Conservation (phyloP, 352 stramenopile genomes). For the Phytopythium sindhum region DNA sequence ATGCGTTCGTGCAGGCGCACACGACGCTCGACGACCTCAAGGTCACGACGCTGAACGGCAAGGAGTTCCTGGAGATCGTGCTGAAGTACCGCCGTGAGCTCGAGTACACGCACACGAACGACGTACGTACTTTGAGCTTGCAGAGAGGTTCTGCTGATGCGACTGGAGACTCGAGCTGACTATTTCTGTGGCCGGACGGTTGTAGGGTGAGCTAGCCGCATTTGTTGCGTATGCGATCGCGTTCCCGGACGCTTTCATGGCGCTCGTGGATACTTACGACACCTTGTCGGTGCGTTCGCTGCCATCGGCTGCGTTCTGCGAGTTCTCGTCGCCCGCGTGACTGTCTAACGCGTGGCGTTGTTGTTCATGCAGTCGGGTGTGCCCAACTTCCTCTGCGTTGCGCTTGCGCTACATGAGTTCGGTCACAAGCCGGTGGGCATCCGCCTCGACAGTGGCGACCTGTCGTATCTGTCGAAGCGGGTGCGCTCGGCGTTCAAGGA, state of each 20-base stretch:
- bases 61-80: slow-evolving; percentile 81
- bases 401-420: slow-evolving; percentile 91
- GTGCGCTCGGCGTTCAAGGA: slow-evolving; percentile 66
- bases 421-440: slow-evolving; percentile 92
- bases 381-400: slow-evolving; percentile 97
- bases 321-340: background rate
- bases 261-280: slow-evolving; percentile 99
- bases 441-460: slow-evolving; percentile 97
- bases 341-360: background rate
- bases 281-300: slow-evolving; percentile 80
- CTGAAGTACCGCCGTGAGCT: slow-evolving; percentile 80
- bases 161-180: slow-evolving; percentile 6
- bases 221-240: slow-evolving; percentile 97
- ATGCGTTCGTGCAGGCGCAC: slow-evolving; percentile 97
- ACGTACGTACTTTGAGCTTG: slow-evolving; percentile 38
- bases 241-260: slow-evolving; percentile 97
- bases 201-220: slow-evolving; percentile 95
- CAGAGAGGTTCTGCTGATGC: background rate
- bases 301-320: background rate
- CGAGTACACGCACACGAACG: slow-evolving; percentile 69
- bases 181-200: background rate
- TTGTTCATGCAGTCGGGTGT: slow-evolving; percentile 78
- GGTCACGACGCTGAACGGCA: slow-evolving; percentile 50
- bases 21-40: slow-evolving; percentile 91
- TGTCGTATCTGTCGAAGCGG: slow-evolving; percentile 93